Evolutionary conservation across 371 early-diverging fungal species (phyloP).

Genomic region (Lichtheimia ramosa): DNA sequence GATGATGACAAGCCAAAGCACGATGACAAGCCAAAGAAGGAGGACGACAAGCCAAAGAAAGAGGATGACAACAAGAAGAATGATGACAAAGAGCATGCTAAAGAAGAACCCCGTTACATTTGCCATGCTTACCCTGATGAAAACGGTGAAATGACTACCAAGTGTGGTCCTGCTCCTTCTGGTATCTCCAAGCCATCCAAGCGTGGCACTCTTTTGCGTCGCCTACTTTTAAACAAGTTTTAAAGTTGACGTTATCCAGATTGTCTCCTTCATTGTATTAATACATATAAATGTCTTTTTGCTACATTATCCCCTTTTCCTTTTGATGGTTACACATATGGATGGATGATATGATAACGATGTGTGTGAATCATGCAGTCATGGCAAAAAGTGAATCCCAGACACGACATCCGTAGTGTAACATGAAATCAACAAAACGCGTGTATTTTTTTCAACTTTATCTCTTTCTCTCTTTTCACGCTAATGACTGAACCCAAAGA

Average conservation of each 20-base stretch:
- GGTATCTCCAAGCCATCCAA: slow-evolving; percentile 7
- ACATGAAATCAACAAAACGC: slow-evolving; percentile 1
- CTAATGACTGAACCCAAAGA: not conserved
- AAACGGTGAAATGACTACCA: slow-evolving; percentile 4
- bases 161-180: slow-evolving; percentile 4
- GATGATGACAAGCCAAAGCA: too few relatives aligned
- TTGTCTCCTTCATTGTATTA: not conserved
- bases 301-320: too few relatives aligned
- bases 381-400: too few relatives aligned
- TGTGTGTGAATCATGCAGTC: too few relatives aligned
- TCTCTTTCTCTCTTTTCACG: not conserved
- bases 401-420: not conserved
- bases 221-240: not conserved
- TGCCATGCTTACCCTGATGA: slow-evolving; percentile 9
- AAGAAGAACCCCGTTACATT: not conserved
- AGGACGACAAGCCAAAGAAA: too few relatives aligned
- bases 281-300: too few relatives aligned
- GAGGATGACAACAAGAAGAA: too few relatives aligned
- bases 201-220: slow-evolving; percentile 11
- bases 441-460: not conserved
- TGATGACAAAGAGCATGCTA: too few relatives aligned
- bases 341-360: too few relatives aligned
- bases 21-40: too few relatives aligned
- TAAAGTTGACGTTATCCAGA: not conserved
- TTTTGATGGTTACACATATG: too few relatives aligned